Base-by-base conservation (phyloP, 768 basidiomycete species). In the Psilocybe tampanensis region DNA sequence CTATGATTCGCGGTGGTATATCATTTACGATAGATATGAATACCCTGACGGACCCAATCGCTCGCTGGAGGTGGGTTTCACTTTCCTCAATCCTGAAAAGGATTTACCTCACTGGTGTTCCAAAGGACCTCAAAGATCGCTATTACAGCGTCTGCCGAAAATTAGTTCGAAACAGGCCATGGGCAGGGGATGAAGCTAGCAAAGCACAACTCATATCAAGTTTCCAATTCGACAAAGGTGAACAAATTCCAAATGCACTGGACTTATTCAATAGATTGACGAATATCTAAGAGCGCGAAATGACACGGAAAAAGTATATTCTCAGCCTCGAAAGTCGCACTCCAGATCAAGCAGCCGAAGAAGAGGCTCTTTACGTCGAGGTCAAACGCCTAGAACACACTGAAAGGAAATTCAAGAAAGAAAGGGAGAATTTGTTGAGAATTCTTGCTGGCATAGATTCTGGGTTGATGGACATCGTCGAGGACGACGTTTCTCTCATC, bases 371-470 rank as follows among this genome's bases (percentile, higher is more conserved):
- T 2, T 98, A 92, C 72, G 76, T 98, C 60, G 94, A 98, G 71
- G 82, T 96, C 48, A 95, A 95, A 67, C 86, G 93, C n/a, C 80
- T 99, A 48, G 95, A 98, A 69, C 96, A 98, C 73, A 92, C 82
- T 58, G 95, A 97, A 68, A 82, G 89, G 29, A 82, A 81, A 52
- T 98, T 95, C 77, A 90, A 89, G 73, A 86, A 85, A 61, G 94
- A 97, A 18, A 80, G 95, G 17, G 94, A 97, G 55, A 92, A 93
- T 43, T 81, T 98, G 22, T 78, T 98, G 59, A 83, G 91, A 26
- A 90, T 86, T 0, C 74, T 97, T 13, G 85, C 88, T 22, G 95
- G 95, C 4, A 84, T 94, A 47, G 95, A 97, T 58, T 92, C 89
- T 42, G 95, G 95, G 2, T 74, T 96, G 18, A 82, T 90, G 0